Base-by-base conservation (phyloP, 2,329 filamentous ascomycete species). In the Pseudohalonectria lignicola region DNA sequence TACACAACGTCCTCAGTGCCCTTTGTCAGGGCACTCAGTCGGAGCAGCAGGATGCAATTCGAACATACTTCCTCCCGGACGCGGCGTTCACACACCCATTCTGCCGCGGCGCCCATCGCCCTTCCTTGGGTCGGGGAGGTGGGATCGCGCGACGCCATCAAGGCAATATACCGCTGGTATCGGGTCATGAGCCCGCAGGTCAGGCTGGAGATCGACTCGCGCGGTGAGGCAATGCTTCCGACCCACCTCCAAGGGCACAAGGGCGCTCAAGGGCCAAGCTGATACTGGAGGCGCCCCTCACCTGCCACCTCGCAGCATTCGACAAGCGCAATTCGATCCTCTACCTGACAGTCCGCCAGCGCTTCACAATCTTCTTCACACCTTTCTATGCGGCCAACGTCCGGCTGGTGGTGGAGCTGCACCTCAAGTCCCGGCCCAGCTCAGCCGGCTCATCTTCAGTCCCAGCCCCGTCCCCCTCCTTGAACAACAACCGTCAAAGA, bases 151-250 rank as follows among this genome's bases (percentile, higher is more conserved):
- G 76, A 69, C 60, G 53, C 84, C 5, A 67, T 93, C 15, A 62
- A 72, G 34, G 67, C 70, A 47, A 79, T 94, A 40, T 93, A 86
- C 52, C 74, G 77, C 30, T 88, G 82, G 83, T 90, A 93, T 59
- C 85, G 86, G 52, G 82, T 90, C 45, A 66, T 94, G 53, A 86
- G 79, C 43, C 87, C 87, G 0, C 63, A 67, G 15, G 83, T 92
- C 46, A 68, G 79, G 31, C 60, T 90, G 11, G 61, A 70, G 2
- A 66, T 94, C 15, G 72, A 86, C 44, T 72, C 69, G 4, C 57
- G 59, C 31, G 64, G 71, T 74, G 53, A 31, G 58, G 52, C 16
- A 26, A 12, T 26, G 23, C 23, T 12, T 8, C 7, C 8, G 7
- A 26, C 23, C 23, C 12, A 26, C 23, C 9, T 13, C 31, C n/a